phyloP scores from a whole-genome alignment of 805 yeast genomes.

The Metschnikowia picachoensis region DNA sequence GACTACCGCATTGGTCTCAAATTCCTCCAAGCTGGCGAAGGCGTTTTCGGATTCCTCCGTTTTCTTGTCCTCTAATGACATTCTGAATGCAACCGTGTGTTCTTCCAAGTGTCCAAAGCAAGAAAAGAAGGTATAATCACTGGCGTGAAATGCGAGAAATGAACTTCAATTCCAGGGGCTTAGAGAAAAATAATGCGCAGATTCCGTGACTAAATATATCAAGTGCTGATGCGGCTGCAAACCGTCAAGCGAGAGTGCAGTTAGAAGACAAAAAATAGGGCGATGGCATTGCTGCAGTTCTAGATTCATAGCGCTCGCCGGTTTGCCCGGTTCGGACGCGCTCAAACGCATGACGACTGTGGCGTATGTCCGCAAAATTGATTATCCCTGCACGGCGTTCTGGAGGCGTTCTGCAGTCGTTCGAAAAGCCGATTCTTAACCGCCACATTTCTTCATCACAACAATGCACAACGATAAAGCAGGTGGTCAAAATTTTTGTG shows the following conservation, averaged over 20 bases:
- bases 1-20: constrained; percentile 23
- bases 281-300: constrained; percentile 4
- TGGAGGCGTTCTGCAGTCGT: constrained; percentile 9
- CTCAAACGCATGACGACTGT: constrained; percentile 1
- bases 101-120: too few species aligned
- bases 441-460: neutral
- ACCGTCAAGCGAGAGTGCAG: constrained; percentile 2
- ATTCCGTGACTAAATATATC: neutral
- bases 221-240: constrained; percentile 8
- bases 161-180: too few species aligned
- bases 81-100: neutral
- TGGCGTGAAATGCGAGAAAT: too few species aligned
- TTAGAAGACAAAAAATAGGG: neutral
- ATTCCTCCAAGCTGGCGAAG: constrained; percentile 11
- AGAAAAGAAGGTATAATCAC: too few species aligned
- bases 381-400: constrained; percentile 8
- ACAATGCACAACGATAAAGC: constrained; percentile 2
- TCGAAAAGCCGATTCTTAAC: constrained; percentile 3
- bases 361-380: constrained; percentile 3
- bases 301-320: neutral
- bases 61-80: constrained; percentile 13
- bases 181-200: too few species aligned
- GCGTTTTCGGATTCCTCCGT: constrained; percentile 6
- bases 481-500: neutral
- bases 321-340: neutral